Conservation (phyloP, 306 rosid species). For the Acacia crassicarpa region DNA sequence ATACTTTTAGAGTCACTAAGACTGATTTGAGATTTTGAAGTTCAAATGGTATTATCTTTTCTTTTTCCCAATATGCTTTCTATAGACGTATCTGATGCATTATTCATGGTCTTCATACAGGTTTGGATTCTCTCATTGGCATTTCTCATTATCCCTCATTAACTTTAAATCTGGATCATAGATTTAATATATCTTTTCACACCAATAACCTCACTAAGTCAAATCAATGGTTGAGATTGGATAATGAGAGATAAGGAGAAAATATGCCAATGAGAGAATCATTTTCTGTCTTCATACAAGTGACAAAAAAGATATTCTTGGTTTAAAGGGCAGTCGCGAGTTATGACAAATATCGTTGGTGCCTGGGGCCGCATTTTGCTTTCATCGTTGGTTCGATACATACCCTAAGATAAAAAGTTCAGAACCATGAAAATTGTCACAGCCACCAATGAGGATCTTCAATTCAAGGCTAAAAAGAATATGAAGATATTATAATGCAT, state of each 20-base stretch:
- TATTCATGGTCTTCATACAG: slow-evolving; percentile 28
- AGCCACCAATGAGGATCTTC: slow-evolving; percentile 31
- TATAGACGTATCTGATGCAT: neutral
- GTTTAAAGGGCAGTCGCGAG: neutral
- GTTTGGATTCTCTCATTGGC: too few species aligned
- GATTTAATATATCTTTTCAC: too few species aligned
- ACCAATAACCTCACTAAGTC: too few species aligned
- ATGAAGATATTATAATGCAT: slow-evolving; percentile 33
- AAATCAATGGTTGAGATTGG: too few species aligned
- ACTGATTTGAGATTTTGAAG: too few species aligned
- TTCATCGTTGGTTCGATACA: neutral
- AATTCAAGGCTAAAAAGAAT: slow-evolving; percentile 1
- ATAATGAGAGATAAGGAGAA: too few species aligned
- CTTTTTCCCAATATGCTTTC: neutral
- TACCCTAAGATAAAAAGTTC: neutral
- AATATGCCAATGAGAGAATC: too few species aligned
- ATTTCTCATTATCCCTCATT: too few species aligned
- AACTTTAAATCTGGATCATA: too few species aligned
- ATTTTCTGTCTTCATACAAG: slow-evolving; percentile 32
- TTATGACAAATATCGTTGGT: slow-evolving; percentile 12
- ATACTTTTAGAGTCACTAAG: too few species aligned
- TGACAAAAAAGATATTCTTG: slow-evolving; percentile 28
- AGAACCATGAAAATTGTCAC: slow-evolving; percentile 11
- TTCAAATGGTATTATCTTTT: too few species aligned
- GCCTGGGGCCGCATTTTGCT: slow-evolving; percentile 11